Percentiles rank a stretch among this genome's conserved stretches.
Evolutionary conservation across 2,329 filamentous ascomycete genomes (phyloP).

Genomic region (Botrytis fragariae): DNA sequence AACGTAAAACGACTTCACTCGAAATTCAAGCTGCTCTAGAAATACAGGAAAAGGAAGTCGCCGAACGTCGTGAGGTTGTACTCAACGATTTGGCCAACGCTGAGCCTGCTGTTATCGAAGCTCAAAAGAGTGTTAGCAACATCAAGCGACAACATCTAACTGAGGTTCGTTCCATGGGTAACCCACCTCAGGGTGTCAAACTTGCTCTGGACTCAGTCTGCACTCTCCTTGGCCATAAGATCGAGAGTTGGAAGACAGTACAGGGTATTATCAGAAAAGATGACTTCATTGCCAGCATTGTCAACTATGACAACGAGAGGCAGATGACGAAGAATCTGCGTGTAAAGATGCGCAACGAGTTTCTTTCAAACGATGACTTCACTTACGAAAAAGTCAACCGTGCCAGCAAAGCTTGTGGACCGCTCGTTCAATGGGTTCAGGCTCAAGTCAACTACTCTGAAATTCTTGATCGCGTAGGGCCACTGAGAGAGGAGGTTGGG

Average conservation of each 20-base stretch:
- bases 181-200: constrained; percentile 85
- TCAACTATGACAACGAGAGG: constrained; percentile 92
- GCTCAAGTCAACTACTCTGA: constrained; percentile 98
- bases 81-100: constrained; percentile 83
- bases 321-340: constrained; percentile 86
- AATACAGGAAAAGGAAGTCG: constrained; percentile 85
- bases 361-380: constrained; percentile 89
- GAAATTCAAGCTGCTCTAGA: constrained; percentile 86
- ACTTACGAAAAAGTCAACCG: constrained; percentile 95
- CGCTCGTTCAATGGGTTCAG: constrained; percentile 93
- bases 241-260: constrained; percentile 87
- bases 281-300: constrained; percentile 96
- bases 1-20: constrained; percentile 81
- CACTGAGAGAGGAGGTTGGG: constrained; percentile 83
- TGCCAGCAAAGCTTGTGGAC: constrained; percentile 94
- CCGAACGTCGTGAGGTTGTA: constrained; percentile 78
- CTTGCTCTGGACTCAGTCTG: constrained; percentile 95
- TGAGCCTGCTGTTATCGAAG: constrained; percentile 88
- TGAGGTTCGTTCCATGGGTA: constrained; percentile 95
- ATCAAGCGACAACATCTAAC: constrained; percentile 97
- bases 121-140: constrained; percentile 94
- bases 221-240: constrained; percentile 86
- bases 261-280: constrained; percentile 85
- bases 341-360: constrained; percentile 88
- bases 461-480: constrained; percentile 90